Evolutionary conservation across 257 asterid genomes (phyloP).

Genomic region (Rhazya stricta): DNA sequence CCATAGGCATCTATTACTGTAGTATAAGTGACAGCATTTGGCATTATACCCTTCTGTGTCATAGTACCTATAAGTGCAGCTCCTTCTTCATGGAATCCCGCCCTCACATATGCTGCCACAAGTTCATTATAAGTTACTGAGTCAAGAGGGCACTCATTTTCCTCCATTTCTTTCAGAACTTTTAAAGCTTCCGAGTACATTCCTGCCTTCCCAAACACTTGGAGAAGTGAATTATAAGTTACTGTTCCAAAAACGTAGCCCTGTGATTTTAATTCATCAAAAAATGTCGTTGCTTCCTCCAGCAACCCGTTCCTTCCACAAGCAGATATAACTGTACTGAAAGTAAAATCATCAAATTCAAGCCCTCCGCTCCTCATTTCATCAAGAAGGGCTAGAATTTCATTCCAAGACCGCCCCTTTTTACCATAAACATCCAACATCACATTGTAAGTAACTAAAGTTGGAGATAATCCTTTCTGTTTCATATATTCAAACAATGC

Average conservation of each 20-base stretch:
- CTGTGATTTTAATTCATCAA: constrained; percentile 55
- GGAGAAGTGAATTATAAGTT: constrained; percentile 78
- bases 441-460: constrained; percentile 85
- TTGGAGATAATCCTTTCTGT: constrained; percentile 49
- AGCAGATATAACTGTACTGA: constrained; percentile 91
- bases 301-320: constrained; percentile 90
- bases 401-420: constrained; percentile 77
- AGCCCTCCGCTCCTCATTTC: constrained; percentile 71
- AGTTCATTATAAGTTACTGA: constrained; percentile 91
- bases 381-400: constrained; percentile 59
- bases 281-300: constrained; percentile 79
- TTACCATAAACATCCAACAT: constrained; percentile 90
- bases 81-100: constrained; percentile 88
- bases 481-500: constrained; percentile 62
- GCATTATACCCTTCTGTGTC: constrained; percentile 71
- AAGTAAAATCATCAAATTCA: constrained; percentile 84
- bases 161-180: constrained; percentile 87
- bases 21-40: constrained; percentile 85
- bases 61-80: constrained; percentile 70
- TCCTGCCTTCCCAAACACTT: constrained; percentile 85
- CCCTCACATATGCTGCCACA: constrained; percentile 82
- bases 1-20: constrained; percentile 96
- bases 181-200: constrained; percentile 71
- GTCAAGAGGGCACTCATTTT: constrained; percentile 71
- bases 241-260: constrained; percentile 81